Evolutionary conservation across 768 basidiomycete genomes (phyloP), one percentile per base, ranked within the genome.

Genomic region (Lactifluus rugatus): DNA sequence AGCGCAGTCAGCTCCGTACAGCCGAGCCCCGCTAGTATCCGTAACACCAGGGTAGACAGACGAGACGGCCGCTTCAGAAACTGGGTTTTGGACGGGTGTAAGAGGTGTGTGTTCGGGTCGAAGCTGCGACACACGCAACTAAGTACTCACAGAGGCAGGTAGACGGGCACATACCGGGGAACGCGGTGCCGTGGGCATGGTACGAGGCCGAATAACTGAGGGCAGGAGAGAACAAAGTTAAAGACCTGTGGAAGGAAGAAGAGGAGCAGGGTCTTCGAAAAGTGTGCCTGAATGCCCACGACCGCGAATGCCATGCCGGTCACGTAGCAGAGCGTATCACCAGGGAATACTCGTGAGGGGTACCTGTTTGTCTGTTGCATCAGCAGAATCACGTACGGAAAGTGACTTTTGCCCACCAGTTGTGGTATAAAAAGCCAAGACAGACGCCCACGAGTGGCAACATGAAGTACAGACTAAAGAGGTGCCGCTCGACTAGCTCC

Each of bases 251-350:
- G 96, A 48, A 99, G 79, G 75, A 98, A 98, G 77, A 99, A 98
- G 25, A 98, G 75, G 57, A 97, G 78, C 9, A 99, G 75, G 0
- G 96, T 99, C 73, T 99, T 99, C 53, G 91, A 92, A 71, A 93
- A 97, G 71, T 99, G 96, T 0, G 89, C 93, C 67, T 96, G 91
- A 62, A 99, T 97, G 23, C 93, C 94, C 32, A 95, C 93, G 9
- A 96, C 94, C 0, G 96, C 87, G 69, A 99, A 98, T 4, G 96
- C 92, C 96, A 99, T 99, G 59, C 96, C 96, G 0, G 93, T 83
- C 41, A 97, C 84, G 73, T 99, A 99, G 71, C 96, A 99, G 31
- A 99, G 78, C 3, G 96, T 99, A 70, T 99, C 96, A 2, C 96
- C 96, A 0, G 93, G 89, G 68, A 98, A 99, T 0, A 82, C 92